Evolutionary conservation across 768 basidiomycete genomes (phyloP).

Genomic region (Cubamyces sp.): DNA sequence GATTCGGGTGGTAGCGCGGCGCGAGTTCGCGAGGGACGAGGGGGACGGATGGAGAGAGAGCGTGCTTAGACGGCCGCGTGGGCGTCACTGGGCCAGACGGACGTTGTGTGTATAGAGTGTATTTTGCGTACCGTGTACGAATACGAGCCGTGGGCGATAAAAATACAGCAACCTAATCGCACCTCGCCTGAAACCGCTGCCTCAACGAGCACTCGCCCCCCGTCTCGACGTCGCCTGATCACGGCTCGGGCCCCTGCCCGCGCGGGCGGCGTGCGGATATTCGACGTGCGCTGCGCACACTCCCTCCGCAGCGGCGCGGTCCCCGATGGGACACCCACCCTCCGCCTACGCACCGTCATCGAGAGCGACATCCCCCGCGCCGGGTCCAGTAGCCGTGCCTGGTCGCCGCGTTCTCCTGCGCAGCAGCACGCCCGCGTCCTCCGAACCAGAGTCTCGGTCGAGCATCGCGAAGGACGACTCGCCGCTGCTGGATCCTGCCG

Average conservation of each 20-base stretch:
- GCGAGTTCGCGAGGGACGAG: conserved; percentile 6
- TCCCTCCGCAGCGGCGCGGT: not conserved
- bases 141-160: conserved; percentile 22
- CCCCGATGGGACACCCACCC: not conserved
- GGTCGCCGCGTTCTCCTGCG: conserved; percentile 27
- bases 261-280: not conserved
- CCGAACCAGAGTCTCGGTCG: conserved; percentile 31
- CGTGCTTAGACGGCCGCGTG: conserved; percentile 20
- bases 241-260: not conserved
- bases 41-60: conserved; percentile 15
- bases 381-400: conserved; percentile 15
- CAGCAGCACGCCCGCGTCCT: conserved; percentile 29
- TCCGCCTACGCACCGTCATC: conserved; percentile 16
- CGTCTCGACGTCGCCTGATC: conserved; percentile 11
- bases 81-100: conserved; percentile 11
- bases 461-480: conserved; percentile 32
- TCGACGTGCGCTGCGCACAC: conserved; percentile 2
- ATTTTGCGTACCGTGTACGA: conserved; percentile 26
- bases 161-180: conserved; percentile 25
- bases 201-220: conserved; percentile 19
- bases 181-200: conserved; percentile 18
- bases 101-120: conserved; percentile 13
- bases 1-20: conserved; percentile 57
- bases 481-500: conserved; percentile 28
- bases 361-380: not conserved